phyloP scores from a whole-genome alignment of 1,139 yeast genomes.

The Scheffersomyces segobiensis region DNA sequence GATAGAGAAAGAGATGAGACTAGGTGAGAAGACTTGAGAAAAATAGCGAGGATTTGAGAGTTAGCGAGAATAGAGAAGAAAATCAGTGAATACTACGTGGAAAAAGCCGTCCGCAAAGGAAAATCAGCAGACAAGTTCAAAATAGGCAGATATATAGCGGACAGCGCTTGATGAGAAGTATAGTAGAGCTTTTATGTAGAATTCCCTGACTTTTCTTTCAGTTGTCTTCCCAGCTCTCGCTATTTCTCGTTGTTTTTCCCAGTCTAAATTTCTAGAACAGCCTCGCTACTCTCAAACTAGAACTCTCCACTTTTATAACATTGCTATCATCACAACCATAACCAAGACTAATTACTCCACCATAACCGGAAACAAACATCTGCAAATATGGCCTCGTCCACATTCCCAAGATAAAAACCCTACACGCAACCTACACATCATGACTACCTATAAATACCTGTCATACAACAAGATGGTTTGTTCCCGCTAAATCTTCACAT shows the following conservation, averaged over 20 bases:
- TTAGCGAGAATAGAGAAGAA: background rate
- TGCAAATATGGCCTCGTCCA: background rate
- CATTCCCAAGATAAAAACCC: background rate
- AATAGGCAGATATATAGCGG: too few relatives aligned
- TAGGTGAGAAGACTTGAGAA: background rate
- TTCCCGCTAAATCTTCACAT: background rate
- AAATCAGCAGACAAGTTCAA: too few relatives aligned
- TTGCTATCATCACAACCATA: too few relatives aligned
- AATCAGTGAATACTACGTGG: background rate
- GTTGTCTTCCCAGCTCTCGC: background rate
- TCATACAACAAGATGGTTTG: background rate
- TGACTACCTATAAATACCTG: background rate
- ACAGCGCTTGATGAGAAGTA: too few relatives aligned
- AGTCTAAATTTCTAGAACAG: background rate
- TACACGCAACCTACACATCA: background rate
- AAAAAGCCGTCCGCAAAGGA: too few relatives aligned
- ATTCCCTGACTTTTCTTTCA: too few relatives aligned
- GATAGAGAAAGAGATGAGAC: background rate
- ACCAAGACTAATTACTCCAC: background rate
- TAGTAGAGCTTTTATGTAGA: too few relatives aligned
- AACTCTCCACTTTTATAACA: background rate
- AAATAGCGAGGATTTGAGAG: background rate
- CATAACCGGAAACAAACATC: background rate
- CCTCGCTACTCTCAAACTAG: background rate
- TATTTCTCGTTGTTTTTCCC: background rate